Base-by-base conservation (phyloP, 2,329 filamentous ascomycete genomes). In the Botrytis elliptica region DNA sequence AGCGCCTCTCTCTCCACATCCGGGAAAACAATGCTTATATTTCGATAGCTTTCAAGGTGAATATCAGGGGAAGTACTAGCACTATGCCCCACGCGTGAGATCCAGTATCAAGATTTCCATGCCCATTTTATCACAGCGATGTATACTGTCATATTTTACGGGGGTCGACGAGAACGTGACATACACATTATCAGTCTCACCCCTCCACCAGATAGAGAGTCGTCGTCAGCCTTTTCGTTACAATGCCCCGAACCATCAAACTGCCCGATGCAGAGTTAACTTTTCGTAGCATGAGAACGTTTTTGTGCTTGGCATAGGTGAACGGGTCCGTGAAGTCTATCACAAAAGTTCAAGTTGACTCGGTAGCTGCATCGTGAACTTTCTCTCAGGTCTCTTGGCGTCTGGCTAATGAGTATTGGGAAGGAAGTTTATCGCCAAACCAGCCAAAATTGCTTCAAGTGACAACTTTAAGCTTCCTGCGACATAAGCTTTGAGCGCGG, bases 171-270 rank as follows among this genome's bases (percentile, higher is more conserved):
- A 59, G 40, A 67, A 36, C 64, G 67, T 70, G 67, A 25, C 52
- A 33, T n/a, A 33, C 68, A 29, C n/a, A 49, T 40, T 46, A 49
- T 36, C 22, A 40, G 49, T 38, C 60, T 46, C 29, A 42, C 57
- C 68, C 57, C 42, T 44, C 68, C 68, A 52, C 57, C 40, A 71
- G 60, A 71, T 63, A 16, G 36, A 33, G 20, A 14, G 57, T 63
- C 57, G 68, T 71, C 68, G 42, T 63, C 57, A 70, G 49, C 68
- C 49, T 29, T n/a, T 29, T 49, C 33, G 40, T 70, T 44, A 38
- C 10, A 20, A 63, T 36, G 4, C 18, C 38, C 62, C 22, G 38
- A 64, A 64, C 40, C 40, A 64, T 44, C 18, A 62, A 33, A 49
- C 16, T 36, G 29, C 18, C 44, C 46, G 22, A 55, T 71, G 59